Conservation (phyloP, 768 basidiomycete species). For the Amanita inopinata region DNA sequence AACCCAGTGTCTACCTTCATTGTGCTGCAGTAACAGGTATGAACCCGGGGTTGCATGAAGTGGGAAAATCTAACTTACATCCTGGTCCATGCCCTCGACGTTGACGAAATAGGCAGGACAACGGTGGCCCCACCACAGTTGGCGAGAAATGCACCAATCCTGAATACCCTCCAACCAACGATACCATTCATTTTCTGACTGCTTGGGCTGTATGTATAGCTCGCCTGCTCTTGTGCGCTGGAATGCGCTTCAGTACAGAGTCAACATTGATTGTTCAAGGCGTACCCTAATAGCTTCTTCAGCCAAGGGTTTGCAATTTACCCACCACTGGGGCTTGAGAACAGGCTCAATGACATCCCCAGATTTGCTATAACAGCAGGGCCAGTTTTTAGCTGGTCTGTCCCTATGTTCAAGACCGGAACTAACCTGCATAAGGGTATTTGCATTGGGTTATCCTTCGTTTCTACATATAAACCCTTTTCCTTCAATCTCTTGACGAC, state of each 20-base stretch:
- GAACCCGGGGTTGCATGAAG: not conserved
- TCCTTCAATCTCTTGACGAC: conserved; percentile 82
- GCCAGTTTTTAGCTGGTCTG: not conserved
- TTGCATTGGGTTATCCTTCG: conserved; percentile 95
- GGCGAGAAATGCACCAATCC: conserved; percentile 99
- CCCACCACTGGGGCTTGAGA: conserved; percentile 99
- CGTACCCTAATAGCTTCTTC: conserved; percentile 79
- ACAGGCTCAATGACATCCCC: conserved; percentile 94
- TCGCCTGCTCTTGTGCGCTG: conserved; percentile 89
- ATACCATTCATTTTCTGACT: conserved; percentile 91
- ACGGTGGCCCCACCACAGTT: conserved; percentile 99
- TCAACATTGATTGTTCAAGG: not conserved
- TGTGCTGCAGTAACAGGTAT: conserved; percentile 28
- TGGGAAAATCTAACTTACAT: conserved; percentile 33
- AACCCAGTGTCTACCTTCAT: conserved; percentile 82
- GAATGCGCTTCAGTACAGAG: too few relatives aligned
- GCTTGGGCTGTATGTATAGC: conserved; percentile 70
- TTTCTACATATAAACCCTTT: conserved; percentile 76
- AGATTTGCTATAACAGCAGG: conserved; percentile 57
- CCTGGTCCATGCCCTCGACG: conserved; percentile 65
- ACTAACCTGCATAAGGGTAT: conserved; percentile 85
- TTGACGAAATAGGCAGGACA: conserved; percentile 90
- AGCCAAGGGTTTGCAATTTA: conserved; percentile 84
- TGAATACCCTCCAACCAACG: conserved; percentile 92
- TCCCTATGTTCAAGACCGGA: too few relatives aligned